phyloP scores from a whole-genome alignment of 2,329 filamentous ascomycete genomes.

The Byssoonygena ceratinophila region DNA sequence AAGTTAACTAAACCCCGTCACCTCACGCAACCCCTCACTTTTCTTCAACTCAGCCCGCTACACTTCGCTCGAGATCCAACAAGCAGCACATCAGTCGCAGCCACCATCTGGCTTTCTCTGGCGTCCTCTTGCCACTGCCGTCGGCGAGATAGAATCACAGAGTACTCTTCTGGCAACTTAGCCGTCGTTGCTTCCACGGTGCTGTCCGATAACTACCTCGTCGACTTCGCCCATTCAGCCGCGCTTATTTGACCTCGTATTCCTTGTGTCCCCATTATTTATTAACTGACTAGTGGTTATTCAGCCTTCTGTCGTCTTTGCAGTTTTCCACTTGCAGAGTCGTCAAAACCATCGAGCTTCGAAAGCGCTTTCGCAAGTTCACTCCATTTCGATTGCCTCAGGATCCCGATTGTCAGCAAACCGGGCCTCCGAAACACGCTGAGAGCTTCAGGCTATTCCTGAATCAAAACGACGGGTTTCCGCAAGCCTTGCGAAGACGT shows the following conservation, averaged over 20 bases:
- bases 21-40: neutral
- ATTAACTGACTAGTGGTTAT: neutral
- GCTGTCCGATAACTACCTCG: too few species aligned
- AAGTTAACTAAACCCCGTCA: neutral
- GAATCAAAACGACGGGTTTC: neutral
- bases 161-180: neutral
- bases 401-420: neutral
- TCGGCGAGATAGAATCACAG: neutral
- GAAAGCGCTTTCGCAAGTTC: neutral
- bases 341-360: neutral
- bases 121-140: neutral
- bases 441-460: neutral
- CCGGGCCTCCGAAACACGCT: neutral
- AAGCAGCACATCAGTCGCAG: neutral
- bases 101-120: neutral
- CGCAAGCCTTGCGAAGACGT: neutral
- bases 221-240: slow-evolving; percentile 7
- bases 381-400: neutral
- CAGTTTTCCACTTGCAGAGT: slow-evolving; percentile 2
- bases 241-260: slow-evolving; percentile 8
- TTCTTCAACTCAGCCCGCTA: neutral
- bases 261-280: neutral
- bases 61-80: neutral
- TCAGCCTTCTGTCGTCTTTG: slow-evolving; percentile 5
- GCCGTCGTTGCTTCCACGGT: neutral